Evolutionary conservation across 768 basidiomycete species (phyloP).

Genomic region (Pulveroboletus ravenelii): DNA sequence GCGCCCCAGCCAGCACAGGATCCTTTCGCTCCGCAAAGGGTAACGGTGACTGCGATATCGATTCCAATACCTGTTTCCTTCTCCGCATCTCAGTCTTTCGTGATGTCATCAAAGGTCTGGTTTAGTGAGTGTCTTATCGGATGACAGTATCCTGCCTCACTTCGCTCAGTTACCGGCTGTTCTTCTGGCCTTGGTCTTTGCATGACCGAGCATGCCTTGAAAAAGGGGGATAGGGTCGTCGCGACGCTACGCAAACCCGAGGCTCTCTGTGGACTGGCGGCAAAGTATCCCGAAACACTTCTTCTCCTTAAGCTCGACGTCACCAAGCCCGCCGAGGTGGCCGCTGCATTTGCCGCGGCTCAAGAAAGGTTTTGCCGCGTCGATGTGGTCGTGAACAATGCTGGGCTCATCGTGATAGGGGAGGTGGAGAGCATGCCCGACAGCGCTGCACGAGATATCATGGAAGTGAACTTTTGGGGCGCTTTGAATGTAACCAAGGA

Average conservation of each 20-base stretch:
- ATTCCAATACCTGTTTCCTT: no score
- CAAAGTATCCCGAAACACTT: conserved; percentile 27
- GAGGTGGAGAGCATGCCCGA: conserved; percentile 36
- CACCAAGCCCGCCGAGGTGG: no score
- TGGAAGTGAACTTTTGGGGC: conserved; percentile 46
- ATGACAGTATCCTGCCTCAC: background rate
- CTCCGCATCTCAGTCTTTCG: no score
- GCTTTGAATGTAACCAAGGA: conserved; percentile 36
- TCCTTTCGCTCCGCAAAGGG: no score
- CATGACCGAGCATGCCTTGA: conserved; percentile 30
- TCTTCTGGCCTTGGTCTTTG: conserved; percentile 38
- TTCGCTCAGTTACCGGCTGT: conserved; percentile 36
- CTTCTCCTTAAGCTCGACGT: conserved; percentile 17
- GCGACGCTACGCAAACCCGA: conserved; percentile 42
- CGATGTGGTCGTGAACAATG: no score
- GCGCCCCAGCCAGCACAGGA: no score
- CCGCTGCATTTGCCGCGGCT: no score
- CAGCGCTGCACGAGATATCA: conserved; percentile 30
- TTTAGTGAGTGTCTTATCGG: no score
- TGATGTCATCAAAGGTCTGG: no score
- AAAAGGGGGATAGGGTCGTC: conserved; percentile 35
- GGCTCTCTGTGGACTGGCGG: conserved; percentile 24
- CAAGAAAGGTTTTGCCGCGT: no score
- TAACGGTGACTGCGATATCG: no score
- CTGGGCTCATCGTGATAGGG: conserved; percentile 16